Conservation (phyloP, 2,329 filamentous ascomycete species). For the Helotiales sp. region DNA sequence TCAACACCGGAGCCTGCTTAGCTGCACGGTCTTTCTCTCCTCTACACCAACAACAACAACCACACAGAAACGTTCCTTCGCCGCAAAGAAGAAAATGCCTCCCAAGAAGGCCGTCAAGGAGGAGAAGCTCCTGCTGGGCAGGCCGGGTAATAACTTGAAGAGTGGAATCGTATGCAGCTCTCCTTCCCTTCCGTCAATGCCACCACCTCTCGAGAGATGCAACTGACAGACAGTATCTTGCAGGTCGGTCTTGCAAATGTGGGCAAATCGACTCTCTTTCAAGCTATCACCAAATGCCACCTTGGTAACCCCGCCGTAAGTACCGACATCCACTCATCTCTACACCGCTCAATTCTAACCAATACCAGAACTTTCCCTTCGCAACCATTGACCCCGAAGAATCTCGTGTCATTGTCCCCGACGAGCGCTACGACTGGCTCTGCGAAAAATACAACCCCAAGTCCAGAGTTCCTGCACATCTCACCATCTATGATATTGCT, state of each 20-base stretch:
- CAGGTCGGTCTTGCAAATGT: slow-evolving; percentile 99
- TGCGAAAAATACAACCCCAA: slow-evolving; percentile 97
- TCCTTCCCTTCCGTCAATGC: neutral
- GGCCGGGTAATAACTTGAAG: slow-evolving; percentile 97
- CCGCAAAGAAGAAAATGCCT: slow-evolving; percentile 74
- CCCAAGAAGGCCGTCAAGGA: slow-evolving; percentile 92
- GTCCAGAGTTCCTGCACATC: slow-evolving; percentile 92
- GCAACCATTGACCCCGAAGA: slow-evolving; percentile 99
- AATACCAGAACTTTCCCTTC: slow-evolving; percentile 87
- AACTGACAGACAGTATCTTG: slow-evolving; percentile 28
- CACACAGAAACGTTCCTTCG: slow-evolving; percentile 53
- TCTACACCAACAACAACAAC: slow-evolving; percentile 45
- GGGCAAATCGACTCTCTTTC: slow-evolving; percentile 98
- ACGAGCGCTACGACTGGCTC: slow-evolving; percentile 95
- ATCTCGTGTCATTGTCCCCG: slow-evolving; percentile 94
- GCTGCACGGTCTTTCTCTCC: slow-evolving; percentile 49
- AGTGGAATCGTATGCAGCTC: slow-evolving; percentile 86
- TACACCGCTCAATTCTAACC: slow-evolving; percentile 31
- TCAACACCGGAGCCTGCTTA: slow-evolving; percentile 43
- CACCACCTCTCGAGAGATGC: neutral
- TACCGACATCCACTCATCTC: slow-evolving; percentile 43
- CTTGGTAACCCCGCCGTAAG: slow-evolving; percentile 95
- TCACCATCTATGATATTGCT: slow-evolving; percentile 98
- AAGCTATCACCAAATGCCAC: slow-evolving; percentile 97
- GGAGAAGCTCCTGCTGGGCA: slow-evolving; percentile 95